Conservation (phyloP, 345 rosid species). For the Eucalyptus cloeziana region DNA sequence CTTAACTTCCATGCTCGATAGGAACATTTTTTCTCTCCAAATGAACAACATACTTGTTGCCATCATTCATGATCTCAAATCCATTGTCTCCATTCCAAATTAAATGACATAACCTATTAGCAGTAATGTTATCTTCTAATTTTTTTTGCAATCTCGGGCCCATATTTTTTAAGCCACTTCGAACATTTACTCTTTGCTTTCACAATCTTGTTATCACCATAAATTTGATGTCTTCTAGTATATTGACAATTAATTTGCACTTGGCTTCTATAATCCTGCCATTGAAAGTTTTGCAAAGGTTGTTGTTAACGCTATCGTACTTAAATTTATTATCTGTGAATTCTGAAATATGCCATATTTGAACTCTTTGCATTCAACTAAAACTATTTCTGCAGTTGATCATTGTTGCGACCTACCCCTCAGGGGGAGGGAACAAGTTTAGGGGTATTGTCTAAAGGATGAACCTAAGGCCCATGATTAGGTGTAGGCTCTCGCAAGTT, state of each 20-base stretch:
- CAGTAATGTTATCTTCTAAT: neutral
- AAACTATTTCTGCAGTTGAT: no score
- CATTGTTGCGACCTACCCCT: neutral
- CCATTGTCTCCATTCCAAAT: neutral
- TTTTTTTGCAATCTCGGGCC: neutral
- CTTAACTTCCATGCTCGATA: neutral
- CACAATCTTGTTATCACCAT: neutral
- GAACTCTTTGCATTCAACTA: neutral
- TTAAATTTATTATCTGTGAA: neutral
- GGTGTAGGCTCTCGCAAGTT: no score
- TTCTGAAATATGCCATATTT: no score
- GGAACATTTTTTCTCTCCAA: neutral
- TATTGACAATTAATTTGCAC: neutral
- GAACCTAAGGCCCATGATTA: no score
- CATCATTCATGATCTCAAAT: neutral
- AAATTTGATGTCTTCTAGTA: neutral
- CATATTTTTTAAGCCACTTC: neutral
- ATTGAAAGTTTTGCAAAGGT: no score
- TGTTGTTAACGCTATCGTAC: rapidly evolving
- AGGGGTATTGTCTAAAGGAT: no score
- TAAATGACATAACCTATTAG: neutral
- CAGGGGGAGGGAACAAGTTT: no score
- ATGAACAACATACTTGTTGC: neutral
- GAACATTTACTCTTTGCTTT: neutral
- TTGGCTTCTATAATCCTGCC: neutral